These are phyloP conservation scores for Aspergillus novoparasiticus DNA, from an alignment of 2,329 filamentous ascomycete genomes.

Conservation along the genomic window DNA sequence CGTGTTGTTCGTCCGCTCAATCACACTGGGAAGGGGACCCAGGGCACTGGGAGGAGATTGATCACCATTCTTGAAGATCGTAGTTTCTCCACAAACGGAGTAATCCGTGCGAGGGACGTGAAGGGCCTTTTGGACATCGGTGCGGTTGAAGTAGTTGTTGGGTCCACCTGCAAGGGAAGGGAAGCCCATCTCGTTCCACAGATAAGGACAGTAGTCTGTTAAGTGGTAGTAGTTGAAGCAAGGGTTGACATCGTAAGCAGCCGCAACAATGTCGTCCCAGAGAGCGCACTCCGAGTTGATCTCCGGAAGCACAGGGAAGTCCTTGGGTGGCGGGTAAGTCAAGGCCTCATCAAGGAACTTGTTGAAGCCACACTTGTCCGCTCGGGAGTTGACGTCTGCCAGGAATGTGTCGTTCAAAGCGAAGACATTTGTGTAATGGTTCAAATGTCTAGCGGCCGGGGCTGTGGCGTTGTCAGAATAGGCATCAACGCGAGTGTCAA, in stretches of 20 bases:
- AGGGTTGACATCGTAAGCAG: slow-evolving; percentile 65
- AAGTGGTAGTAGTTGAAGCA: slow-evolving; percentile 79
- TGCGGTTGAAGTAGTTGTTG: slow-evolving; percentile 69
- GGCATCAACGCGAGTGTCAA: neutral
- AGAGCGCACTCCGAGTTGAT: slow-evolving; percentile 55
- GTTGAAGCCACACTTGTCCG: slow-evolving; percentile 49
- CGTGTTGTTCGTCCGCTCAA: slow-evolving; percentile 72
- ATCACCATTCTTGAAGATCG: slow-evolving; percentile 52
- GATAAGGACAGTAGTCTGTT: slow-evolving; percentile 68
- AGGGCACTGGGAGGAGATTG: slow-evolving; percentile 42
- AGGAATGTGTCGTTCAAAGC: slow-evolving; percentile 46
- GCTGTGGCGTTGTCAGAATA: slow-evolving; percentile 23
- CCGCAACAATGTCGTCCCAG: slow-evolving; percentile 58
- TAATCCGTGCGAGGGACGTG: slow-evolving; percentile 56
- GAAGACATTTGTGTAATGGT: slow-evolving; percentile 45
- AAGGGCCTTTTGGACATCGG: slow-evolving; percentile 67
- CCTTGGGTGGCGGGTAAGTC: slow-evolving; percentile 67
- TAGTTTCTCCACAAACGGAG: slow-evolving; percentile 45
- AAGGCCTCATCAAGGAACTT: slow-evolving; percentile 50
- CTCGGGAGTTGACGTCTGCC: slow-evolving; percentile 38
- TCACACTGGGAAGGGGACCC: slow-evolving; percentile 63
- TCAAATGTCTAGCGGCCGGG: slow-evolving; percentile 44
- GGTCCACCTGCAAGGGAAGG: slow-evolving; percentile 67
- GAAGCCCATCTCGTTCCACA: slow-evolving; percentile 69
- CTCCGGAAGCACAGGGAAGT: slow-evolving; percentile 58